phyloP scores from a whole-genome alignment of 148 eudicot genomes.

The Fallopia convolvulus region DNA sequence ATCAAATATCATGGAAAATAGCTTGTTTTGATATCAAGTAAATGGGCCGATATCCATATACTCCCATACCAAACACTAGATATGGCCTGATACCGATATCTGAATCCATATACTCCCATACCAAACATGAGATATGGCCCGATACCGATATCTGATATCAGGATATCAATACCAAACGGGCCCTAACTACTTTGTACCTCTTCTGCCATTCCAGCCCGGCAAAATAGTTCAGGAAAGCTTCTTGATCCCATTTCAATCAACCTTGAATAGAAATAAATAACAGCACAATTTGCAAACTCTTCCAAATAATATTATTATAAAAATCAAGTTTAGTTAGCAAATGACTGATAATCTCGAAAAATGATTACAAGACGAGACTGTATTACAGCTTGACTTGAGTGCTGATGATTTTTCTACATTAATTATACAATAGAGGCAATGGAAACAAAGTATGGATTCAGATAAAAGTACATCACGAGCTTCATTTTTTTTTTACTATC shows the following conservation, averaged over 20 bases:
- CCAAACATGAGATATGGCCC: no score
- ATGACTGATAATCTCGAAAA: neutral
- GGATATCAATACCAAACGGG: no score
- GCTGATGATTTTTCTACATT: neutral
- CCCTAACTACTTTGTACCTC: slow-evolving; percentile 43
- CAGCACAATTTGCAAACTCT: neutral
- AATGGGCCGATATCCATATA: no score
- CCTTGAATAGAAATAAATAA: slow-evolving; percentile 25
- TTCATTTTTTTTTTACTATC: neutral
- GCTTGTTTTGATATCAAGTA: no score
- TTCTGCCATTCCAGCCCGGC: slow-evolving; percentile 61
- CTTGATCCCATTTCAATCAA: slow-evolving; percentile 76
- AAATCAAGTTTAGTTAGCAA: neutral
- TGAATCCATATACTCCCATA: no score
- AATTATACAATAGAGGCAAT: neutral
- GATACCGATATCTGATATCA: no score
- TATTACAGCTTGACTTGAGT: neutral
- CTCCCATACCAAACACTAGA: no score
- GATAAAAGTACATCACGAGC: neutral
- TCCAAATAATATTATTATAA: neutral
- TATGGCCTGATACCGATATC: no score
- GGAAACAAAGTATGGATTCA: neutral
- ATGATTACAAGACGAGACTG: neutral
- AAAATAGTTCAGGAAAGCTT: slow-evolving; percentile 82
- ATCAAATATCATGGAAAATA: no score